phyloP scores from a whole-genome alignment of 2,329 filamentous ascomycete species.

The Aspergillus cejpii region DNA sequence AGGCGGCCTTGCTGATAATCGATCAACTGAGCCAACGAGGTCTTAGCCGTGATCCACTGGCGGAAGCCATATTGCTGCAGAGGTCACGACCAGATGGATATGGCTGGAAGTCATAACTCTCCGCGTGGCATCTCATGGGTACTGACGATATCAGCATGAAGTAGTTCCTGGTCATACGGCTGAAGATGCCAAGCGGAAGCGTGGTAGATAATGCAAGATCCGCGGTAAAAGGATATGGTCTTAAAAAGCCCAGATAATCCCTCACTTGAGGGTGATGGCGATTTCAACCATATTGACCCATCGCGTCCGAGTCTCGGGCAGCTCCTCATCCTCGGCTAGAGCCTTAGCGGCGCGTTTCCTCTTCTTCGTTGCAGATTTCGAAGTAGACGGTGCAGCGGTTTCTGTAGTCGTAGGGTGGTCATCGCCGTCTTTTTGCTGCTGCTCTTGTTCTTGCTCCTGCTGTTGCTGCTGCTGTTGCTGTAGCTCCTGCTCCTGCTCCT shows the following conservation, averaged over 20 bases:
- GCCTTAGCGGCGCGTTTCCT: slow-evolving; percentile 22
- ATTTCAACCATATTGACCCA: slow-evolving; percentile 46
- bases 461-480: no score
- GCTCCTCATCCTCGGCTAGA: slow-evolving; percentile 27
- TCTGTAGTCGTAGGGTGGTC: slow-evolving; percentile 9
- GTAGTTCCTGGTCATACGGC: no score
- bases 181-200: no score
- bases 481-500: slow-evolving; percentile 13
- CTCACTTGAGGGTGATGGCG: slow-evolving; percentile 39
- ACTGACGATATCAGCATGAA: neutral
- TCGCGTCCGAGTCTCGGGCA: slow-evolving; percentile 41
- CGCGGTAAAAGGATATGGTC: neutral
- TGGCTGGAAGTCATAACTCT: no score
- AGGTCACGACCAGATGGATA: neutral
- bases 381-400: no score
- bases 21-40: no score
- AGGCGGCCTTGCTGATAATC: no score
- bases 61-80: no score
- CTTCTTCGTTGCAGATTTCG: slow-evolving; percentile 24
- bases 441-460: no score
- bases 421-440: slow-evolving; percentile 14
- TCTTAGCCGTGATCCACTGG: no score
- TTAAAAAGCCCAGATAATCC: neutral
- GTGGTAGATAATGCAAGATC: no score
- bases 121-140: no score